These are phyloP conservation scores for Tolypocladium cylindrosporum DNA, from an alignment of 2,329 filamentous ascomycete species.

Conservation along the genomic window DNA sequence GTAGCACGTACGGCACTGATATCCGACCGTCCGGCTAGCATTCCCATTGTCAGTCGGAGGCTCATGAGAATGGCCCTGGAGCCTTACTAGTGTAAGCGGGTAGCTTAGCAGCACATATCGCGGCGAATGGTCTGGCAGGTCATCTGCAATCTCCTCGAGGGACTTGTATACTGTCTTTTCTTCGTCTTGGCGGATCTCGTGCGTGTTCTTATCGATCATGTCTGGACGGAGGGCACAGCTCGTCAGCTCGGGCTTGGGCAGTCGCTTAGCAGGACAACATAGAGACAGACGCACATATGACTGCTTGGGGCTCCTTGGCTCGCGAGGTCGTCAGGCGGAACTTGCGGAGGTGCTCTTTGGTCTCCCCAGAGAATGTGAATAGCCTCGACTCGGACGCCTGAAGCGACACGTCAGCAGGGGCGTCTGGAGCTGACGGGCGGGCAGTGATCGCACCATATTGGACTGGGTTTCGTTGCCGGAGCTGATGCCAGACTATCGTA, in stretches of 20 bases:
- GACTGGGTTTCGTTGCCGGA: neutral
- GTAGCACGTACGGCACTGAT: slow-evolving; percentile 84
- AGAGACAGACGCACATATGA: slow-evolving; percentile 61
- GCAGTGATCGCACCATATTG: neutral
- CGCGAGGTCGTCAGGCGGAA: slow-evolving; percentile 88
- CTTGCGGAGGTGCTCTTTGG: slow-evolving; percentile 82
- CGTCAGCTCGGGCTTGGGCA: neutral
- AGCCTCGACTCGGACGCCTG: slow-evolving; percentile 69
- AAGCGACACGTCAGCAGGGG: slow-evolving; percentile 7
- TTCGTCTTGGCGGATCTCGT: slow-evolving; percentile 81
- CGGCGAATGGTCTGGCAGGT: slow-evolving; percentile 85
- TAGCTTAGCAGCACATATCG: slow-evolving; percentile 87
- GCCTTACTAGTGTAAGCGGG: slow-evolving; percentile 68
- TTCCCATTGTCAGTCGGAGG: neutral
- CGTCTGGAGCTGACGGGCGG: neutral
- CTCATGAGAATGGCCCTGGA: neutral
- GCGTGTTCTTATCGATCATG: slow-evolving; percentile 78
- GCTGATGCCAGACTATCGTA: neutral
- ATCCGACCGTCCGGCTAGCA: slow-evolving; percentile 67
- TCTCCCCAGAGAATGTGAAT: slow-evolving; percentile 87
- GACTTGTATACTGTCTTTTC: slow-evolving; percentile 69
- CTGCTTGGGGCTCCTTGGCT: slow-evolving; percentile 75
- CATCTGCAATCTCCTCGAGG: slow-evolving; percentile 72
- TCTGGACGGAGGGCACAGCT: slow-evolving; percentile 40
- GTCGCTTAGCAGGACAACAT: neutral